phyloP scores from a whole-genome alignment of 345 rosid species.

The Leavenworthia alabamica region DNA sequence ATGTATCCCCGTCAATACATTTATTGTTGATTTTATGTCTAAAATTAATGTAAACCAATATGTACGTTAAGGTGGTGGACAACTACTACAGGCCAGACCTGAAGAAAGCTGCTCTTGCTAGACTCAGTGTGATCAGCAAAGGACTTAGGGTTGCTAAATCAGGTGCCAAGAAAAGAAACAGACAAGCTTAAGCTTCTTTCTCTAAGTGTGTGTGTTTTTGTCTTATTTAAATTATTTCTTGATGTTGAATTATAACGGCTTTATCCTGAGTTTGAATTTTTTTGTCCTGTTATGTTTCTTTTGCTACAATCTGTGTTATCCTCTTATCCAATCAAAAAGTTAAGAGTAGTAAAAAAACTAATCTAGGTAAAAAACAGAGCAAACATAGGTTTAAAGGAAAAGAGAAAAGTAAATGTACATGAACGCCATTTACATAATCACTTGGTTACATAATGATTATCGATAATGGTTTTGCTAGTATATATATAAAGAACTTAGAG shows the following conservation, averaged over 20 bases:
- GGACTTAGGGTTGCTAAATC: slow-evolving; percentile 81
- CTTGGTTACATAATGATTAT: not conserved
- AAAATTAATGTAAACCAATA: not conserved
- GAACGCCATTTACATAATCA: no score
- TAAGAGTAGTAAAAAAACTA: no score
- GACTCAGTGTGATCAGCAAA: slow-evolving; percentile 70
- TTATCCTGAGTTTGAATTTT: no score
- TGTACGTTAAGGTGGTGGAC: slow-evolving; percentile 51
- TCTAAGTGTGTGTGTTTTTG: not conserved
- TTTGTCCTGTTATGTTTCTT: no score
- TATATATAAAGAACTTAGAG: not conserved
- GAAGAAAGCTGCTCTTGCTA: slow-evolving; percentile 81
- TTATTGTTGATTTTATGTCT: not conserved
- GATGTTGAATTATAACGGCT: slow-evolving; percentile 17
- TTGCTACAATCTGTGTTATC: no score
- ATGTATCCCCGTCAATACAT: not conserved
- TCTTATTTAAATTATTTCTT: no score
- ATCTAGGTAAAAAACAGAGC: no score
- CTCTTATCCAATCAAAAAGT: no score
- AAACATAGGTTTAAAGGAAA: no score
- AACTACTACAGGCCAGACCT: slow-evolving; percentile 90
- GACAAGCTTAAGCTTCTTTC: slow-evolving; percentile 41
- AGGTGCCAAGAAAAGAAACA: slow-evolving; percentile 87
- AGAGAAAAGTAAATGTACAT: no score
- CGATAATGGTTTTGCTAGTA: not conserved